phyloP scores from a whole-genome alignment of 2,329 filamentous ascomycete genomes.

The Raffaelea arxii region DNA sequence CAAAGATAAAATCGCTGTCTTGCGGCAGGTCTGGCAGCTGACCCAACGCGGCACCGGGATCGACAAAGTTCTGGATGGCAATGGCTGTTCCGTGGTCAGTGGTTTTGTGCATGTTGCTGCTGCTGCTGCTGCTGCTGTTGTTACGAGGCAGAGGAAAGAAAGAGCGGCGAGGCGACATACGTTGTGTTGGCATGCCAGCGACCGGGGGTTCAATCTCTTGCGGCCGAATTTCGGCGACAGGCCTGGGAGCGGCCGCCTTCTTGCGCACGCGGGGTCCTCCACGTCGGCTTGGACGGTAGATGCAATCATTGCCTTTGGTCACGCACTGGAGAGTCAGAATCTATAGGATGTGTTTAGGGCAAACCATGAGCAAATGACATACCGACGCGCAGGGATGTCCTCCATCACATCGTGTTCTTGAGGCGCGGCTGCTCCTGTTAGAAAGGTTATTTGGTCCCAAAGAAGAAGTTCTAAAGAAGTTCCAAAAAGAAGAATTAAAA shows the following conservation, averaged over 20 bases:
- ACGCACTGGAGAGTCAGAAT: constrained; percentile 21
- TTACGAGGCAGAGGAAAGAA: not conserved
- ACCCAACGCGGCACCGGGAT: constrained; percentile 37
- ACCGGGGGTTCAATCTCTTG: constrained; percentile 19
- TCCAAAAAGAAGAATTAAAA: too few relatives aligned
- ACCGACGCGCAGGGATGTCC: constrained; percentile 13
- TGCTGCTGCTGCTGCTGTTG: too few relatives aligned
- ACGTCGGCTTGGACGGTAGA: constrained; percentile 32
- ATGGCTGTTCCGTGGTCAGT: constrained; percentile 15
- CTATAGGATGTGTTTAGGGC: not conserved
- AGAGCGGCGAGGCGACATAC: constrained; percentile 1
- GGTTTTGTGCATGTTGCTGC: too few relatives aligned
- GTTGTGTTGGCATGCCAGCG: not conserved
- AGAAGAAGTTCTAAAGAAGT: too few relatives aligned
- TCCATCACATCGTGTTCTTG: constrained; percentile 15
- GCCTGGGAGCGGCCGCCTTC: constrained; percentile 22
- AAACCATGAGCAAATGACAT: not conserved
- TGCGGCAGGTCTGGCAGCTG: constrained; percentile 33
- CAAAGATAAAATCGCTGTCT: constrained; percentile 39
- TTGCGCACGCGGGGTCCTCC: constrained; percentile 33
- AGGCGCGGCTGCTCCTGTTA: constrained; percentile 16
- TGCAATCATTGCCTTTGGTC: constrained; percentile 28
- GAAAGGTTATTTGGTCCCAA: too few relatives aligned
- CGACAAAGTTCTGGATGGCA: constrained; percentile 29
- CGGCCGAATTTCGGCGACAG: constrained; percentile 3